Evolutionary conservation across 2,329 filamentous ascomycete genomes (phyloP), one percentile per base, ranked within the genome.

Genomic region (Alternaria longipes): DNA sequence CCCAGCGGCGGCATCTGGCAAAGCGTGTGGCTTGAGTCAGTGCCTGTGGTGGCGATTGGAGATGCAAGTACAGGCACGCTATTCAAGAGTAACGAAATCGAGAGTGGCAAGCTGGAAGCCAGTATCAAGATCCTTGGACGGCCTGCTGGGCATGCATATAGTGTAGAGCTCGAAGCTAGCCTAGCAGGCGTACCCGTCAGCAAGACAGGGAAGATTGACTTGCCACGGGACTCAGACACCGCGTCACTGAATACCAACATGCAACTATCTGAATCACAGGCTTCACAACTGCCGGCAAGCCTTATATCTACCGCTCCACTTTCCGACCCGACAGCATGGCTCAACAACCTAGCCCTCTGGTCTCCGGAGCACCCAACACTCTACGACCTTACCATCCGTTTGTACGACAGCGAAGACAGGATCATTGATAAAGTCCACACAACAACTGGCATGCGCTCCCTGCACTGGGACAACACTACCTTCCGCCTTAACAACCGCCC

Each of bases 1-100:
- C 85, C 85, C 0, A 85, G 84, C 8, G 84, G 84, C 28, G 85
- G 85, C 24, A 86, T 87, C 58, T 87, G 85, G 85, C 85, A 87
- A 72, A 82, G 78, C 16, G 85, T 87, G 3, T 86, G 84, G 82
- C 74, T 86, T 3, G 87, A 89, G 65, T 81, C 82, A 41, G 85
- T 87, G 2, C 86, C 87, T 1, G 58, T 75, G 0, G 79, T 81
- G 5, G 79, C 85, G 12, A 81, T 89, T 52, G 86, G 82, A 3
- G 84, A 87, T 63, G 84, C 85, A 67, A 85, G 84, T 65, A 76
- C 81, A 2, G 88, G 89, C 1, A 90, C 88, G 0, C 80, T 90
- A 8, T 70, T 89, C 32, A 80, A 79, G 34, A 84, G 85, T 3
- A 82, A 86, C 59, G 82, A 88, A 32, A 86, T 89, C 57, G 74